Percentiles rank a stretch among this genome's conserved stretches.
Conservation (phyloP, 345 rosid genomes). For the Populus deltoides region DNA sequence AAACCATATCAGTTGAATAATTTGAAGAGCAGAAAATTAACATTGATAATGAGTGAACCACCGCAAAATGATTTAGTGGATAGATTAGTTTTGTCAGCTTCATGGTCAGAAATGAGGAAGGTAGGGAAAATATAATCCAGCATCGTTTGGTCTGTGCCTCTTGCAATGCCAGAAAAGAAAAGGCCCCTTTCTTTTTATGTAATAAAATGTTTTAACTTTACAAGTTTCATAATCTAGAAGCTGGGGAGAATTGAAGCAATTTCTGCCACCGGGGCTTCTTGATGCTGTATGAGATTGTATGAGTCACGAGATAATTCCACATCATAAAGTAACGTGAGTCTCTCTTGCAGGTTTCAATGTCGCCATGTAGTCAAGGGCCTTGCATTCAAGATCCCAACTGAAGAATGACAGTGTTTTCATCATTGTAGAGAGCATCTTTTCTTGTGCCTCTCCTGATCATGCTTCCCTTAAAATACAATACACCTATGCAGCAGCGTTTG, state of each 20-base stretch:
- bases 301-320: neutral
- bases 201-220: neutral
- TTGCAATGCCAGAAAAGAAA: neutral
- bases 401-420: constrained; percentile 40
- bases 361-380: constrained; percentile 74
- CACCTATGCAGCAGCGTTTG: neutral
- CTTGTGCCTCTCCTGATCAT: neutral
- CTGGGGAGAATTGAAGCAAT: neutral
- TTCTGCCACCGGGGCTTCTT: neutral
- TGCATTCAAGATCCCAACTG: constrained; percentile 47
- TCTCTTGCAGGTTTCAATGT: constrained; percentile 69
- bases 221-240: neutral
- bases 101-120: neutral
- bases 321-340: neutral
- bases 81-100: neutral
- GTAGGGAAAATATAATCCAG: neutral
- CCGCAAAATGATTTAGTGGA: neutral
- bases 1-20: neutral
- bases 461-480: neutral
- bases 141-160: neutral
- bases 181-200: neutral
- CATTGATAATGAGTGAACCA: neutral
- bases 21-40: neutral
- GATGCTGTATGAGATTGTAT: neutral
- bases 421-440: neutral